Base-by-base conservation (phyloP, 371 early-diverging fungal species). In the Mucor velutinosus region DNA sequence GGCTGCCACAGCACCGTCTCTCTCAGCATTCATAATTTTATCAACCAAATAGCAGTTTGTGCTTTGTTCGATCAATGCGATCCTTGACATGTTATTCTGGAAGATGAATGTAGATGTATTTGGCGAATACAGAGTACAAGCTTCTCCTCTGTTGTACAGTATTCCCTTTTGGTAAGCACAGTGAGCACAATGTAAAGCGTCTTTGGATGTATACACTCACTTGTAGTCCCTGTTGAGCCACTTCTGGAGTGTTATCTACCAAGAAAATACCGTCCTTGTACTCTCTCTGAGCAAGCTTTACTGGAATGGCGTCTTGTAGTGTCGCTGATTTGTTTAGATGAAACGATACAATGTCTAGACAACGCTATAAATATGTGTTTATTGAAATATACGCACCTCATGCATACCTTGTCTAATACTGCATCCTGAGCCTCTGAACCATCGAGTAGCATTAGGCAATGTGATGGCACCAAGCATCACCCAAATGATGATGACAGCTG, bases 1-100 rank as follows among this genome's bases (percentile, higher is more conserved):
- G 0, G 67, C 78, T 15, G 69, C 78, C 29, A 43, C 57, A 10
- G 81, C 81, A 11, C 76, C 76, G 43, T 76, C 76, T 35, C 59
- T 32, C 39, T 78, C 71, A 7, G 75, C 78, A 57, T 65, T 57
- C 17, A 64, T 29, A 1, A 80, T 43, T 41, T 78, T 78, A 30
- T 76, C 71, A 5, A 49, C 60, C 57, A 80, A 71, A 43, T 58
- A 64, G 45, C 81, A 80, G 12, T 35, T 45, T 12, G 33, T 55
- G 12, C 75, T 73, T 5, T 73, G 70, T 23, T 67, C 59, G 15
- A 76, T 73, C 10, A 79, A 39, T 1, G 75, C 77, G 15, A 79
- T 66, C 17, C 58, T 72, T 27, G 75, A 60, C 12, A 73, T 23
- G 32, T 73, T 69, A 8, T 30, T 21, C 4, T 35, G 14, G 14